These are phyloP conservation scores for Solanum lycopersicoides DNA, from an alignment of 257 asterid genomes.

Conservation along the genomic window DNA sequence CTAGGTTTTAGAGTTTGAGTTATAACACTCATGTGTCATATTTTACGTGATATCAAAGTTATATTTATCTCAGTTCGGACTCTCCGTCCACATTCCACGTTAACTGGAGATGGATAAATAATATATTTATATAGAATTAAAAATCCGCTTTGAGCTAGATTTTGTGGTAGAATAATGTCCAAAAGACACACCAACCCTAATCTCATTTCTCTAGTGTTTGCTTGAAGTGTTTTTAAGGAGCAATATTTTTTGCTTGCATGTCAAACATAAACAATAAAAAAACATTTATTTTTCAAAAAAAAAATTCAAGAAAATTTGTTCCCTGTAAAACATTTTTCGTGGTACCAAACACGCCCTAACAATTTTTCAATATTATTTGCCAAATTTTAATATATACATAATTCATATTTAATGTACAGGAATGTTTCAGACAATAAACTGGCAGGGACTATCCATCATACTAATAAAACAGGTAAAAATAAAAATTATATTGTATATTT, in stretches of 20 bases:
- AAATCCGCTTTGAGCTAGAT: too few relatives aligned
- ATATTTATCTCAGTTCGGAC: too few relatives aligned
- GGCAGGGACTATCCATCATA: conserved; percentile 11
- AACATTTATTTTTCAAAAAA: background rate
- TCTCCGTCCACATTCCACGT: too few relatives aligned
- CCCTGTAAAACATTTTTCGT: background rate
- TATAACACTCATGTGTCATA: too few relatives aligned
- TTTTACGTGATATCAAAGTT: too few relatives aligned
- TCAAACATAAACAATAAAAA: background rate
- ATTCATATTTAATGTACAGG: conserved; percentile 6
- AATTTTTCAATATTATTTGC: background rate
- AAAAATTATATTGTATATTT: background rate
- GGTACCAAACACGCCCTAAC: background rate
- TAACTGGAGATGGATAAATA: too few relatives aligned
- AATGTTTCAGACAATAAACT: conserved; percentile 24
- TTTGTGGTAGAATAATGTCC: too few relatives aligned
- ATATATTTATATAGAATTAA: too few relatives aligned
- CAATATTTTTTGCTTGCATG: background rate
- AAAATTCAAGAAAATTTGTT: background rate
- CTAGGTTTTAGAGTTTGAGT: too few relatives aligned
- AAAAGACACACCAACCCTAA: background rate
- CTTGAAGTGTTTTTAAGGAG: background rate
- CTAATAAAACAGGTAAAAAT: background rate
- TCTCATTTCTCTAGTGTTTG: background rate
- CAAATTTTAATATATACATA: background rate